Evolutionary conservation across 2,329 filamentous ascomycete genomes (phyloP).

Genomic region (Proliferodiscus dingleyae): DNA sequence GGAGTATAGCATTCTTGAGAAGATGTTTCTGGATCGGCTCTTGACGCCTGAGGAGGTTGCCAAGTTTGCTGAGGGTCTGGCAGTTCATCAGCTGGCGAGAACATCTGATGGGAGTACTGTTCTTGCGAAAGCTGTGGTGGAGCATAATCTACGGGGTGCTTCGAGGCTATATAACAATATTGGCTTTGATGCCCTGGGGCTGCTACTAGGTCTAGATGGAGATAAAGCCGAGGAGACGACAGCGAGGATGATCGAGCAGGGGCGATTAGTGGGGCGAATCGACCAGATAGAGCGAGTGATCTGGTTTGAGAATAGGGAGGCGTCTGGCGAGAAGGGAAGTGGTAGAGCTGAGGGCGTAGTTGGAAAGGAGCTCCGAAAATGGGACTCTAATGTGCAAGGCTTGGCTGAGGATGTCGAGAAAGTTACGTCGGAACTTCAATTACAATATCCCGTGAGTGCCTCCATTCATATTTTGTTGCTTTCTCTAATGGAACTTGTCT

Average conservation of each 20-base stretch:
- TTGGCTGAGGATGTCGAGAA: constrained; percentile 87
- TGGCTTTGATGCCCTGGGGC: constrained; percentile 67
- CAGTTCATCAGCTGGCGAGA: constrained; percentile 83
- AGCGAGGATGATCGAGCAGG: constrained; percentile 93
- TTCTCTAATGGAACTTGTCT: constrained; percentile 13
- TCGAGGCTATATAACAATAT: constrained; percentile 79
- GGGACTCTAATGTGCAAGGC: constrained; percentile 84
- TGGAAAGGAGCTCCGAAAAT: constrained; percentile 70
- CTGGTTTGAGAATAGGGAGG: constrained; percentile 75
- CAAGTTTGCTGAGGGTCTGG: constrained; percentile 74
- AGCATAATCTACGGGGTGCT: constrained; percentile 88
- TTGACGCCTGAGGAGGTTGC: constrained; percentile 77
- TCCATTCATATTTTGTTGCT: background rate
- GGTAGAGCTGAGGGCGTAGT: constrained; percentile 58
- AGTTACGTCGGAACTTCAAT: constrained; percentile 74
- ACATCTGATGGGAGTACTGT: constrained; percentile 91
- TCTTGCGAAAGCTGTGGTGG: constrained; percentile 85
- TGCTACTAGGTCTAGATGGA: constrained; percentile 70
- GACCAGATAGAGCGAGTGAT: constrained; percentile 90
- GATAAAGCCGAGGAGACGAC: constrained; percentile 88
- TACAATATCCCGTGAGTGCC: constrained; percentile 65
- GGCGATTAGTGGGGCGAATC: constrained; percentile 78
- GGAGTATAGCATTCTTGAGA: constrained; percentile 87
- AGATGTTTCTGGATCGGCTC: constrained; percentile 92
- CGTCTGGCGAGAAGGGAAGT: constrained; percentile 63